Evolutionary conservation across 371 early-diverging fungal genomes (phyloP), one percentile per base, ranked within the genome.

Genomic region (Mucor ambiguus): DNA sequence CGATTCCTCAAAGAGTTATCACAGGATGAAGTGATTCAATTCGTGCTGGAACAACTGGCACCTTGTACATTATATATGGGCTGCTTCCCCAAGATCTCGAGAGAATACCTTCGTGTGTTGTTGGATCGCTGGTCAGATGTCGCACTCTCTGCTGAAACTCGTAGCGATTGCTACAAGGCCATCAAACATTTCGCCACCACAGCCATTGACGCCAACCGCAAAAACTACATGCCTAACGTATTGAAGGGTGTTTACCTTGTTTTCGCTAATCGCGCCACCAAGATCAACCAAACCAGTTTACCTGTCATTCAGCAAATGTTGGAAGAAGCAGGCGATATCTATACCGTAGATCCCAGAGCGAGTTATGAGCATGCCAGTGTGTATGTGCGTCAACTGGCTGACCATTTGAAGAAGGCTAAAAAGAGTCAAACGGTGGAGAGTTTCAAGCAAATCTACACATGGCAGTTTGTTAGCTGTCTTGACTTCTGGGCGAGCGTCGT

Each of bases 381-480:
- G n/a, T 94, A 93, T 74, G 84, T 98, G 38, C 88, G 96, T 29
- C 96, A 96, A 70, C 82, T 97, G 49, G 95, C 96, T 0, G 91
- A 93, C 64, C 91, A 91, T 70, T 78, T 98, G 62, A 90, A 97
- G 58, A 87, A 88, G 63, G 93, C 96, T 24, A 91, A 93, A 67
- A 88, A 89, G 67, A 80, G 84, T 18, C 87, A 91, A 48, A 92
- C 92, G 38, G 89, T 90, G 48, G 89, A 96, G 69, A 86, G 92
- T 14, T 92, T 89, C 83, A 90, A 90, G 69, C 69, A 86, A 1
- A 92, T 97, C 49, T 95, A 96, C 84, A 94, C 93, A 77, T 97
- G 97, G 97, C 96, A 95, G 76, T 97, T 88, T 70, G 74, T 96
- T 29, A 92, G 92, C 73, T 91, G 93, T 67, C 78, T 98, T 62